Conservation (phyloP, 345 rosid species). For the Euphorbia peplus region DNA sequence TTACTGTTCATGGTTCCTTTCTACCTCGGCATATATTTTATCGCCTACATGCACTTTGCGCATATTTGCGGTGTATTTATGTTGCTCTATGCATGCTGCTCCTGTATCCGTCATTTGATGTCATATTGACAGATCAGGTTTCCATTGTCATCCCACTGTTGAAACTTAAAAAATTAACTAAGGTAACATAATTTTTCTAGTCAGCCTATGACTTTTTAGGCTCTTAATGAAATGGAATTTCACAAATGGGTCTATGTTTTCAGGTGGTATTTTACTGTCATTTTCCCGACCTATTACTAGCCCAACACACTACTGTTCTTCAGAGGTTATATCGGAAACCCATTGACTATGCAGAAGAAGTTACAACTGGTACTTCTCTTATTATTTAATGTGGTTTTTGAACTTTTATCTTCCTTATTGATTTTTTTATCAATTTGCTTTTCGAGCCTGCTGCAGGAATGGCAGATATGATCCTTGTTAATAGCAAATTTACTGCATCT, state of each 20-base stretch:
- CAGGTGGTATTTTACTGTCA: constrained; percentile 95
- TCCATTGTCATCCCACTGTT: constrained; percentile 78
- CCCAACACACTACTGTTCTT: constrained; percentile 75
- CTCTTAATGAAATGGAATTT: constrained; percentile 3
- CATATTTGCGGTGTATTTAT: constrained; percentile 77
- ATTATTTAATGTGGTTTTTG: not conserved
- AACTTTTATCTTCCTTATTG: not conserved
- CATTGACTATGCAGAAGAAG: constrained; percentile 73
- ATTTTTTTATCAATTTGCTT: constrained; percentile 2
- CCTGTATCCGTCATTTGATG: constrained; percentile 73
- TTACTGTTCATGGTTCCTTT: constrained; percentile 77
- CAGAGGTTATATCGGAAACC: constrained; percentile 81
- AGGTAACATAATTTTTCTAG: constrained; percentile 40
- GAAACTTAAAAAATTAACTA: constrained; percentile 61
- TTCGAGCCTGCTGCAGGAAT: constrained; percentile 53
- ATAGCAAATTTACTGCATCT: constrained; percentile 80
- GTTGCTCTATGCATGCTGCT: constrained; percentile 72
- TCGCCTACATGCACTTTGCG: constrained; percentile 78
- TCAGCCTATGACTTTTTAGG: constrained; percentile 1
- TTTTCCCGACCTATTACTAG: constrained; percentile 82
- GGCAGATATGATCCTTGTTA: constrained; percentile 88
- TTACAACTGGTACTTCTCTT: constrained; percentile 59
- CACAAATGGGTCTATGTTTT: constrained; percentile 3
- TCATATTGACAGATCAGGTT: constrained; percentile 76
- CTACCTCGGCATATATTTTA: constrained; percentile 80